Evolutionary conservation across 768 basidiomycete species (phyloP).

Genomic region (Holtermanniella nyarrowii): DNA sequence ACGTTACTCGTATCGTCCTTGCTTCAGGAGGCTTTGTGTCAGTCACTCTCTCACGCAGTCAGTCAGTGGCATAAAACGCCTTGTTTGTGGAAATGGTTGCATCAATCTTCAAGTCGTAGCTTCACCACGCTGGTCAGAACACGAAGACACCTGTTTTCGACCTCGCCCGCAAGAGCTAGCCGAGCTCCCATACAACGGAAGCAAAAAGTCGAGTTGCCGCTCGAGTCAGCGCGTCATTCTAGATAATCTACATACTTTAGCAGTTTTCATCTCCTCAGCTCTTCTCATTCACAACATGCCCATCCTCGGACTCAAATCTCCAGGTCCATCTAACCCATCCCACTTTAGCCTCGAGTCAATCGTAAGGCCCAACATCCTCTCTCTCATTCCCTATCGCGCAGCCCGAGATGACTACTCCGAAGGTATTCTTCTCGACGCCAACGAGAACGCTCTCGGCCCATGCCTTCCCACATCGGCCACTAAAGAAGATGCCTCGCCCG

Average conservation of each 20-base stretch:
- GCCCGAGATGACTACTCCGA: conserved; percentile 89
- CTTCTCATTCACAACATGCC: conserved; percentile 25
- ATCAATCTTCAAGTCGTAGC: too few relatives aligned
- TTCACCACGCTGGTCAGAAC: too few relatives aligned
- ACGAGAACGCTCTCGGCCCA: conserved; percentile 90
- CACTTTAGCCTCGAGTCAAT: conserved; percentile 78
- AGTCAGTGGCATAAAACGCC: too few relatives aligned
- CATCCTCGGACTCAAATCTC: conserved; percentile 37
- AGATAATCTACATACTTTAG: background rate
- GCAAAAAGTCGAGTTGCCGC: background rate
- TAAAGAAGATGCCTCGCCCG: conserved; percentile 1
- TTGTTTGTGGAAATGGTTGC: too few relatives aligned
- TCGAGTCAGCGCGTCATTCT: background rate
- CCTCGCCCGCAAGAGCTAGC: too few relatives aligned
- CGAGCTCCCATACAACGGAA: too few relatives aligned
- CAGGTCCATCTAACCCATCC: conserved; percentile 48
- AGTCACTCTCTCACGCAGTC: too few relatives aligned
- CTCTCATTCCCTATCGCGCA: conserved; percentile 84
- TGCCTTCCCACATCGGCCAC: conserved; percentile 50
- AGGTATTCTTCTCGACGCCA: conserved; percentile 90
- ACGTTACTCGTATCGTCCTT: too few relatives aligned
- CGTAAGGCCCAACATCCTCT: conserved; percentile 87
- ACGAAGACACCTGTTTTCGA: too few relatives aligned
- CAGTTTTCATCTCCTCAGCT: background rate
- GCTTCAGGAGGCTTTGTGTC: too few relatives aligned